Evolutionary conservation across 371 early-diverging fungal genomes (phyloP), one percentile per base, ranked within the genome.

Genomic region (Saksenaea vasiformis): DNA sequence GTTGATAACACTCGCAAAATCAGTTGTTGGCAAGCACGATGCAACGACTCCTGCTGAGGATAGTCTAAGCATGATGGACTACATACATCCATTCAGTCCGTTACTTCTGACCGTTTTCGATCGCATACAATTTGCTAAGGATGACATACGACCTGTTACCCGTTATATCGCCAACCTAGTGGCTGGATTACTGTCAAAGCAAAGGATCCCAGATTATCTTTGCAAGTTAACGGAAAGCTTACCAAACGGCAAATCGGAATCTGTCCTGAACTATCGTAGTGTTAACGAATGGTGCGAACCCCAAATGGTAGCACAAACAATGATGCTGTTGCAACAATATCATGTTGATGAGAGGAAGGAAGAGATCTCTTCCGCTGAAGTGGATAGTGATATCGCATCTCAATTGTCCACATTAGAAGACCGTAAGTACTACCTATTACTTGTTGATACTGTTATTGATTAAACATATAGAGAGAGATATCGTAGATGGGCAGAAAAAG

Each of bases 21-120:
- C 62, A 8, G 13, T 54, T 15, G 43, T 62, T 1, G 26, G 37
- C 17, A 31, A 55, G 1, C 71, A 71, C 36, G 65, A 68, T 17
- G 38, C 58, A 10, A 19, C 58, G 3, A 35, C 43, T 26, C 55
- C 63, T 1, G 28, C 60, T 27, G 65, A 64, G 3, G 31, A 53
- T 17, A 51, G 36, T 28, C 37, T 56, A 8, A 60, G 39, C 24
- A 35, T 53, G 11, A 44, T 58, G 2, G 67, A 67, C 27, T 71
- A 64, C 31, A 43, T 70, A 5, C 82, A 84, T 55, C 87, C 85
- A 1, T 86, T 81, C 68, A 87, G 87, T 53, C 87, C 89, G 17
- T 56, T 88, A 0, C 55, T 88, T 8, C 65, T 85, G 60, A 80
- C 82, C 1, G 43, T 87, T 5, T 58, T 85, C 4, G 85, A 86